A percentile compares a stretch with the other conserved stretches of the same genome.
These are phyloP conservation scores for Jacaranda copaia DNA, from an alignment of 257 asterid species.

Conservation along the genomic window DNA sequence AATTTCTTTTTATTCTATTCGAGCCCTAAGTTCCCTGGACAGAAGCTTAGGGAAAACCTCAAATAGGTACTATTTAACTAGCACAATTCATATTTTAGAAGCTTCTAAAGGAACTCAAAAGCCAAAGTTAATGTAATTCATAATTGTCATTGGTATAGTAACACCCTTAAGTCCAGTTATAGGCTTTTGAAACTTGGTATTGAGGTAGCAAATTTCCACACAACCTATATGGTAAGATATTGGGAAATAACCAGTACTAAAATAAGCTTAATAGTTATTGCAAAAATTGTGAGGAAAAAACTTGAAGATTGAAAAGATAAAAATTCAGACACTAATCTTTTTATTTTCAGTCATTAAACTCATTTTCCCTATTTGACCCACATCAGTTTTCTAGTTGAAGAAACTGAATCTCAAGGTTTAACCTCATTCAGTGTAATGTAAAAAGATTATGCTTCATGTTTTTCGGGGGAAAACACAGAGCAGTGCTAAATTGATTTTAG, in stretches of 20 bases:
- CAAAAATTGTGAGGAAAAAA: neutral
- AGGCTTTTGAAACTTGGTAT: neutral
- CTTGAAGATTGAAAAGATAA: too few species aligned
- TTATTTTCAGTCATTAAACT: too few species aligned
- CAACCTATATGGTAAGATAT: neutral
- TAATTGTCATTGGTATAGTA: neutral
- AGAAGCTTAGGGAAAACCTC: neutral
- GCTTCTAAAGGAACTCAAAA: constrained; percentile 14
- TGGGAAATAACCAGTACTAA: constrained; percentile 5
- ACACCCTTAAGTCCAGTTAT: constrained; percentile 4
- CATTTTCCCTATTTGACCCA: too few species aligned
- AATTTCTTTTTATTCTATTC: neutral
- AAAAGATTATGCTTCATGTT: neutral
- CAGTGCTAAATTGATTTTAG: neutral
- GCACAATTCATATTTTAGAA: neutral
- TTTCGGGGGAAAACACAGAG: neutral
- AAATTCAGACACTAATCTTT: too few species aligned
- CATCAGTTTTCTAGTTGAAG: too few species aligned
- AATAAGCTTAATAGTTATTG: constrained; percentile 6
- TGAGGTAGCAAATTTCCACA: neutral
- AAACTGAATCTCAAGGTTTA: too few species aligned
- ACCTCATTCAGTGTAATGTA: neutral
- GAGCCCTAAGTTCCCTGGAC: neutral
- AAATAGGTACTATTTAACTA: neutral
- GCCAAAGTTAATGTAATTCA: constrained; percentile 10